Conservation (phyloP, 768 basidiomycete genomes). For the Strobilomyces confusus region DNA sequence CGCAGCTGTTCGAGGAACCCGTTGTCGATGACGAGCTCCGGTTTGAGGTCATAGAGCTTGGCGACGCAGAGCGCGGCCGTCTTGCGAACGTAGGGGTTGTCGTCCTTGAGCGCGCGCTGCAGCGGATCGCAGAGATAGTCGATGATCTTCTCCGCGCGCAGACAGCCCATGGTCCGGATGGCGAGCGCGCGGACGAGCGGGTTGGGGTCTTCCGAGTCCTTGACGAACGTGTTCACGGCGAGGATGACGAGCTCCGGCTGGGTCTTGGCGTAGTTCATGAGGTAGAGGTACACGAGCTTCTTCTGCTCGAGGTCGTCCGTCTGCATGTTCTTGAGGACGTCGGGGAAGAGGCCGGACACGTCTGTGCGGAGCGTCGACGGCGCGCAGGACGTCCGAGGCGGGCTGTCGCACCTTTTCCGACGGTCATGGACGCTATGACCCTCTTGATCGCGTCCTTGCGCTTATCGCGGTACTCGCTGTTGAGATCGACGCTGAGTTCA, state of each 20-base stretch:
- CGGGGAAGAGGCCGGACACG: slow-evolving; percentile 92
- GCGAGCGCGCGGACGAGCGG: slow-evolving; percentile 95
- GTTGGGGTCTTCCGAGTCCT: slow-evolving; percentile 95
- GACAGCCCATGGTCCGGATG: slow-evolving; percentile 95
- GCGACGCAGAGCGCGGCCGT: slow-evolving; percentile 96
- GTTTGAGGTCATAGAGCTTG: slow-evolving; percentile 96
- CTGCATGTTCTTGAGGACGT: slow-evolving; percentile 99
- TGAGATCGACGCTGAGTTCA: slow-evolving; percentile 94
- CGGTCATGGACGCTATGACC: slow-evolving; percentile 97
- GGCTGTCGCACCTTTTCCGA: slow-evolving; percentile 78
- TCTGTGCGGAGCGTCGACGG: slow-evolving; percentile 38
- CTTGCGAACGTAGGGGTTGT: slow-evolving; percentile 98
- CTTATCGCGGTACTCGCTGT: slow-evolving; percentile 93
- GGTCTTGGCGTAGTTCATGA: slow-evolving; percentile 99
- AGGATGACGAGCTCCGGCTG: slow-evolving; percentile 99
- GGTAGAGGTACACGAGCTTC: slow-evolving; percentile 98
- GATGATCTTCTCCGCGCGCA: slow-evolving; percentile 98
- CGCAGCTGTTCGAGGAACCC: slow-evolving; percentile 86
- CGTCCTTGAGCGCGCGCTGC: slow-evolving; percentile 87
- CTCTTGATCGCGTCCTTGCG: slow-evolving; percentile 98
- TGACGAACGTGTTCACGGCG: slow-evolving; percentile 97
- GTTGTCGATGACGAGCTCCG: slow-evolving; percentile 90
- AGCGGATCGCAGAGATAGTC: slow-evolving; percentile 97
- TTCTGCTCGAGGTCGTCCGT: slow-evolving; percentile 99
- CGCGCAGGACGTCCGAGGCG: slow-evolving; percentile 1